Evolutionary conservation across 1,284 basidiomycete genomes (phyloP).

Genomic region (Ustilago crameri): DNA sequence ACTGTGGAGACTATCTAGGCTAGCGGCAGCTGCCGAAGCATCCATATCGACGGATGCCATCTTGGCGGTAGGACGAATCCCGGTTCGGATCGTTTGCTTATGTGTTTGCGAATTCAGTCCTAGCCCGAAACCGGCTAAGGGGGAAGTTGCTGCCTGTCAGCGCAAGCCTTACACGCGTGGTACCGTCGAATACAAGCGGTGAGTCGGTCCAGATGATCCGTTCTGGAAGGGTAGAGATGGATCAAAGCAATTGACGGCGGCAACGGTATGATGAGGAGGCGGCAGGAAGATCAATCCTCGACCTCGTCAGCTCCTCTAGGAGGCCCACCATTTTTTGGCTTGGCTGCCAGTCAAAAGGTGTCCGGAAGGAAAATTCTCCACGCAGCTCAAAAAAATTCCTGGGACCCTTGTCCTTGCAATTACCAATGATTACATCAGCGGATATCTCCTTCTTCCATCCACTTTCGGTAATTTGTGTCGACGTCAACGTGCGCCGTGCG

Average conservation of each 20-base stretch:
- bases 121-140: too few relatives aligned
- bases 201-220: neutral
- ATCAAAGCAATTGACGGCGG: neutral
- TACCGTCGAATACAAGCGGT: too few relatives aligned
- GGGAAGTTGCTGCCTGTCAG: too few relatives aligned
- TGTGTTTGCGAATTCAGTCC: neutral
- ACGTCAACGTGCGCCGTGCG: slow-evolving; percentile 18
- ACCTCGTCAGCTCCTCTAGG: neutral
- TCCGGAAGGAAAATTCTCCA: slow-evolving; percentile 6
- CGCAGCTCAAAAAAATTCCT: neutral
- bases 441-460: too few relatives aligned
- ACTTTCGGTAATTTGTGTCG: neutral
- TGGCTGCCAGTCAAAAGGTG: too few relatives aligned
- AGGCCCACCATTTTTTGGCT: neutral
- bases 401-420: neutral
- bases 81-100: neutral
- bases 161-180: too few relatives aligned
- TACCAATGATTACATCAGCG: slow-evolving; percentile 5
- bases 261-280: too few relatives aligned
- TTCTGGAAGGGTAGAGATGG: neutral
- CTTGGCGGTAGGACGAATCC: neutral
- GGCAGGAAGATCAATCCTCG: too few relatives aligned
- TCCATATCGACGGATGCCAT: slow-evolving; percentile 44
- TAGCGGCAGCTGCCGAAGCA: slow-evolving; percentile 36
- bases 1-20: slow-evolving; percentile 43